These are phyloP conservation scores for Onygenales sp. DNA, from an alignment of 2,329 filamentous ascomycete genomes.

Conservation along the genomic window DNA sequence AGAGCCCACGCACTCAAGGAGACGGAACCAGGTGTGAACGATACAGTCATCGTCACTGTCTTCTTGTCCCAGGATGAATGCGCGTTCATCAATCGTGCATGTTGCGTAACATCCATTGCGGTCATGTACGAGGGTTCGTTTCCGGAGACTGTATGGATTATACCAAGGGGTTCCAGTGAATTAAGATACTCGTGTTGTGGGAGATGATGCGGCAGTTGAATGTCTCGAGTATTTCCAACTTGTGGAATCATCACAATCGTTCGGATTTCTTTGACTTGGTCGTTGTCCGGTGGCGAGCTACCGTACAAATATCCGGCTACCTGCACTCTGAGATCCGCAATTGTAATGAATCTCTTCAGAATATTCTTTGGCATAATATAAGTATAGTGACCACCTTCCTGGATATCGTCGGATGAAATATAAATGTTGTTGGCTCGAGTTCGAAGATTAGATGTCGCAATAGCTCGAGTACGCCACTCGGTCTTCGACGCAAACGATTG, in stretches of 20 bases:
- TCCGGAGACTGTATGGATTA: constrained; percentile 92
- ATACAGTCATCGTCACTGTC: constrained; percentile 88
- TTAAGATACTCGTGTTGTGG: constrained; percentile 88
- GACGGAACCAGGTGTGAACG: constrained; percentile 93
- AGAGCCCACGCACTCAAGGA: constrained; percentile 90
- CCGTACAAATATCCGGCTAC: constrained; percentile 95
- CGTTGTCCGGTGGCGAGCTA: constrained; percentile 82
- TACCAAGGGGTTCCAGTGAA: constrained; percentile 76
- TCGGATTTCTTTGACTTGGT: constrained; percentile 92
- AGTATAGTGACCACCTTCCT: constrained; percentile 76
- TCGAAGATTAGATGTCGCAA: constrained; percentile 89
- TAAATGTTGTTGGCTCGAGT: constrained; percentile 97
- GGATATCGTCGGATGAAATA: constrained; percentile 89
- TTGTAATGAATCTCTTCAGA: constrained; percentile 94
- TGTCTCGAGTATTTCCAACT: constrained; percentile 83
- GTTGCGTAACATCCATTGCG: constrained; percentile 85
- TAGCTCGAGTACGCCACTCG: constrained; percentile 93
- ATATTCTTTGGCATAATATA: constrained; percentile 99
- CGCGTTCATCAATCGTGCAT: constrained; percentile 77
- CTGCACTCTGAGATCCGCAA: constrained; percentile 91
- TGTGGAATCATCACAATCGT: constrained; percentile 98
- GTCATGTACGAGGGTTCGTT: constrained; percentile 97
- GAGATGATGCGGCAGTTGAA: constrained; percentile 80
- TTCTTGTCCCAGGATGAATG: constrained; percentile 78
- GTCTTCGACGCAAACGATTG: constrained; percentile 98